These are phyloP conservation scores for Epichloe gansuensis DNA, from an alignment of 2,329 filamentous ascomycete genomes.

Conservation along the genomic window DNA sequence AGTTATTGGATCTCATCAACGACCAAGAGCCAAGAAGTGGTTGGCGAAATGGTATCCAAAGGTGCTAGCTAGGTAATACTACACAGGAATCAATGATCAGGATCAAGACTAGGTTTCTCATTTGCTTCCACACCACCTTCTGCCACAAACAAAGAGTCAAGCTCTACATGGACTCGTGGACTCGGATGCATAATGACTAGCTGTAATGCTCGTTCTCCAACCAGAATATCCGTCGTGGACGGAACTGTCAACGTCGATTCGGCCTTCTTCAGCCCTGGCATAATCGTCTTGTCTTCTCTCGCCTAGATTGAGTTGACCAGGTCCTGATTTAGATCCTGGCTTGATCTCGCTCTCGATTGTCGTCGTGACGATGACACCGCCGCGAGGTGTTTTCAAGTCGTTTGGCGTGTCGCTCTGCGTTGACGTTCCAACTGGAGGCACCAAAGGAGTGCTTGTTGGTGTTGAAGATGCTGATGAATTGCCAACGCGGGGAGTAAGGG, in stretches of 20 bases:
- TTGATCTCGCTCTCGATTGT: constrained; percentile 24
- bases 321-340: constrained; percentile 8
- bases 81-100: too few species aligned
- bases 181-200: neutral
- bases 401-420: neutral
- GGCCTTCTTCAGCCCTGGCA: neutral
- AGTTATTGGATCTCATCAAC: too few species aligned
- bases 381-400: neutral
- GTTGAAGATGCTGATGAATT: neutral
- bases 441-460: neutral
- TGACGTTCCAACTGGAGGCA: neutral
- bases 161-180: too few species aligned
- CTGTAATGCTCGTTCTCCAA: neutral
- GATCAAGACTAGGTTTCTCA: too few species aligned
- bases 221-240: neutral
- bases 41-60: too few species aligned
- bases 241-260: neutral
- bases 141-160: too few species aligned
- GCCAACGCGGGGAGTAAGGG: constrained; percentile 1
- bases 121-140: too few species aligned
- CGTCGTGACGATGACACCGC: constrained; percentile 24
- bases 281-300: neutral
- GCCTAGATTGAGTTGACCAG: neutral
- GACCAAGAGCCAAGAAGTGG: too few species aligned
- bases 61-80: too few species aligned